Evolutionary conservation across 805 yeast species (phyloP).

Genomic region (Ascoidea tarda): DNA sequence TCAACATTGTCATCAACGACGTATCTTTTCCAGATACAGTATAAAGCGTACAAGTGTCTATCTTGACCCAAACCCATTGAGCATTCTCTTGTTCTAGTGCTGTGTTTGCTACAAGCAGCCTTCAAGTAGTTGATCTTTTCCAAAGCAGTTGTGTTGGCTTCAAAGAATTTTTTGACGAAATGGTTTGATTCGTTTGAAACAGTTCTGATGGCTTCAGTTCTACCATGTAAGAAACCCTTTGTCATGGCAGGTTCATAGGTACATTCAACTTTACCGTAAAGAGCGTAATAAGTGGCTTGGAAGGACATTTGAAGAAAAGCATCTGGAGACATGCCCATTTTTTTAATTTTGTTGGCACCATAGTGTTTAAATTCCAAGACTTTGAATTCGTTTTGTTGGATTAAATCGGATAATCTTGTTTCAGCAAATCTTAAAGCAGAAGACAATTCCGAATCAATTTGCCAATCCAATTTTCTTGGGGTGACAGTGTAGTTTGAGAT

Average conservation of each 20-base stretch:
- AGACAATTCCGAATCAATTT: slow-evolving; percentile 61
- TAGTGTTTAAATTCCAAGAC: slow-evolving; percentile 55
- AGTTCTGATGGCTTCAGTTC: slow-evolving; percentile 85
- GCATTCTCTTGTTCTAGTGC: slow-evolving; percentile 51
- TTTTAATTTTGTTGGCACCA: slow-evolving; percentile 70
- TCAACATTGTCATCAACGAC: slow-evolving; percentile 17
- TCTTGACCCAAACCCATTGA: slow-evolving; percentile 82
- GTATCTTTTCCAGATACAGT: slow-evolving; percentile 74
- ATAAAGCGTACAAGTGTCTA: slow-evolving; percentile 77
- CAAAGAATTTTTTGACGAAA: slow-evolving; percentile 78
- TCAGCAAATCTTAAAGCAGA: slow-evolving; percentile 81
- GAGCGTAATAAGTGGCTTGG: slow-evolving; percentile 84
- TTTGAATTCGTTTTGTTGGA: slow-evolving; percentile 79
- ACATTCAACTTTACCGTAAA: slow-evolving; percentile 86
- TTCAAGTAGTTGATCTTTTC: slow-evolving; percentile 47
- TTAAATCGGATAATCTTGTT: slow-evolving; percentile 74
- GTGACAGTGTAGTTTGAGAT: slow-evolving; percentile 41
- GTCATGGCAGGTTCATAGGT: slow-evolving; percentile 98
- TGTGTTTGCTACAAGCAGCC: slow-evolving; percentile 60
- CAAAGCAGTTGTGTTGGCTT: slow-evolving; percentile 34
- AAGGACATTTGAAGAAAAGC: slow-evolving; percentile 91
- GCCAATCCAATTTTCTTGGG: slow-evolving; percentile 86
- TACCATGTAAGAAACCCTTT: slow-evolving; percentile 70
- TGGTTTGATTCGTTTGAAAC: slow-evolving; percentile 69
- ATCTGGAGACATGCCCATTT: slow-evolving; percentile 83